A percentile compares a stretch with the other conserved stretches of the same genome.
Conservation (phyloP, 2,329 filamentous ascomycete genomes). For the Colletotrichum sp. region DNA sequence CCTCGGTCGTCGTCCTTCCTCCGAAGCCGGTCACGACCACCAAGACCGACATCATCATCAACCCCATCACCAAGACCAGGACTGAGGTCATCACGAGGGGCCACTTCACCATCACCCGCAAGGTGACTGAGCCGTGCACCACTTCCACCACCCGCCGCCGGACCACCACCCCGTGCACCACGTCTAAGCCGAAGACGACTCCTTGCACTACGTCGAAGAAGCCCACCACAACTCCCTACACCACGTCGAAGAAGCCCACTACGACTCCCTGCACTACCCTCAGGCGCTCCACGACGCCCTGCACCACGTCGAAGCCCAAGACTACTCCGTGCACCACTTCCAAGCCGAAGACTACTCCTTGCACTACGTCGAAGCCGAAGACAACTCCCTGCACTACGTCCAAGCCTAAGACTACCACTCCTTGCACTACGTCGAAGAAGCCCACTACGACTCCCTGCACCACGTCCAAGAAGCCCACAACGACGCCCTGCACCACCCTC, state of each 20-base stretch:
- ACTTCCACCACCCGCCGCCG: too few species aligned
- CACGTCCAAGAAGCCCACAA: neutral
- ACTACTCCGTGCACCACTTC: neutral
- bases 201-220: neutral
- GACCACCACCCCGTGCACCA: neutral
- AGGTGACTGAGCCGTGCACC: neutral
- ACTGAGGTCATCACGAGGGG: neutral
- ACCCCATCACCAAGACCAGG: neutral
- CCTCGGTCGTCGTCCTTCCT: neutral
- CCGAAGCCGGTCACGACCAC: neutral
- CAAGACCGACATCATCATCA: neutral
- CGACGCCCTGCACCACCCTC: neutral
- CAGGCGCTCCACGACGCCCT: neutral
- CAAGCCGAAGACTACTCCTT: neutral
- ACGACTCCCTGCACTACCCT: neutral
- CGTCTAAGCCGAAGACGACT: neutral
- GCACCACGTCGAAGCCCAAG: neutral
- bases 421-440: neutral
- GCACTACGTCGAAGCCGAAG: neutral
- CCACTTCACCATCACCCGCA: neutral
- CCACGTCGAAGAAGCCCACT: neutral
- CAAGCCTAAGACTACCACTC: too few species aligned
- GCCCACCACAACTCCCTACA: neutral
- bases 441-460: neutral
- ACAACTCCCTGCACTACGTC: neutral